phyloP scores from a whole-genome alignment of 2,329 filamentous ascomycete genomes.

The Onygenales sp. region DNA sequence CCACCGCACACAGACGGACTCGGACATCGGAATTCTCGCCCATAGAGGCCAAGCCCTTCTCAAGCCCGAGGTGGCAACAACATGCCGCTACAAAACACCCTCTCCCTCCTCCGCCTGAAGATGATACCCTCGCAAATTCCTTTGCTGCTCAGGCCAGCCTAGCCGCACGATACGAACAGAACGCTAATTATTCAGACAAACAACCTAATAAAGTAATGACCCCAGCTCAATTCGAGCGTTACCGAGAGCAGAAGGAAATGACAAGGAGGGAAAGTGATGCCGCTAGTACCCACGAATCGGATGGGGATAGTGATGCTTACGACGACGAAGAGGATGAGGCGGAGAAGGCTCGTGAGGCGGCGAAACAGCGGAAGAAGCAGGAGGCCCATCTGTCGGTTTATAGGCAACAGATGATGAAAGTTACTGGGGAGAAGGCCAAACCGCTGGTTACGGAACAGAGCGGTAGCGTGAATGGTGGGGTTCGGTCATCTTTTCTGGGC shows the following conservation, averaged over 20 bases:
- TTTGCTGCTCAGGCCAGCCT: constrained; percentile 36
- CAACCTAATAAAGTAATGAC: constrained; percentile 74
- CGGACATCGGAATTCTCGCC: not conserved
- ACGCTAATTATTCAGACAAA: constrained; percentile 24
- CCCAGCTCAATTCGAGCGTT: constrained; percentile 74
- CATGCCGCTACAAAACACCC: not conserved
- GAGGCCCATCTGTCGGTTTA: constrained; percentile 86
- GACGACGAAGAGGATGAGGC: constrained; percentile 70
- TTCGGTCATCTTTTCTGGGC: constrained; percentile 28
- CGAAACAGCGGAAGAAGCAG: constrained; percentile 73
- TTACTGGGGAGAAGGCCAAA: constrained; percentile 58
- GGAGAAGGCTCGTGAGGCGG: constrained; percentile 63
- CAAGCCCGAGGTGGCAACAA: not conserved
- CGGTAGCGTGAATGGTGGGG: constrained; percentile 48
- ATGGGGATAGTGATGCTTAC: constrained; percentile 52
- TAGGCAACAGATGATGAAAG: constrained; percentile 93
- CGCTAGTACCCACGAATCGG: constrained; percentile 42
- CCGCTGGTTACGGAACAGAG: constrained; percentile 35
- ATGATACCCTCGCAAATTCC: constrained; percentile 9
- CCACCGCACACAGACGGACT: not conserved
- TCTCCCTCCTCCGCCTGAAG: not conserved
- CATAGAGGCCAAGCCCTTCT: not conserved
- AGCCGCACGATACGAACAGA: constrained; percentile 37
- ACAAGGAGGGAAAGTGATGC: constrained; percentile 47
- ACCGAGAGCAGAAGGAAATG: constrained; percentile 60